Conservation (phyloP, 1,284 basidiomycete species). For the Puccinia polysora region DNA sequence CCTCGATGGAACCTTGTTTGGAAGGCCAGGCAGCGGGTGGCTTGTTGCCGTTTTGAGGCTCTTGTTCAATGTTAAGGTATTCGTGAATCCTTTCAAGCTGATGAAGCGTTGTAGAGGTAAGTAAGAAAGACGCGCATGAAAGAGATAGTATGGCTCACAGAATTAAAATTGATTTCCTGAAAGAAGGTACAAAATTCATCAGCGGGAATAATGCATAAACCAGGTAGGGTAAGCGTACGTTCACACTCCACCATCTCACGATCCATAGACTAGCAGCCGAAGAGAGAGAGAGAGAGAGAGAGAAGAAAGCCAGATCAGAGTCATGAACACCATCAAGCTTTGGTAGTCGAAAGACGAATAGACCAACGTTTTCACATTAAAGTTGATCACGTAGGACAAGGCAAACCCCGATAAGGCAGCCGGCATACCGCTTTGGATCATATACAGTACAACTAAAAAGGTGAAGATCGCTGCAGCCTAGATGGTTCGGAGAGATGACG, state of each 20-base stretch:
- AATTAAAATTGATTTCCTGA: not conserved
- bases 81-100: constrained; percentile 50
- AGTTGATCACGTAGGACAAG: constrained; percentile 47
- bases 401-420: constrained; percentile 47
- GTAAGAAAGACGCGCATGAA: not conserved
- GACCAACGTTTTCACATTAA: constrained; percentile 49
- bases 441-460: constrained; percentile 47
- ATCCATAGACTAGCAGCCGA: constrained; percentile 50
- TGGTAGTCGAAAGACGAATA: constrained; percentile 50
- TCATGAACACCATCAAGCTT: too few relatives aligned
- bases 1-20: constrained; percentile 48
- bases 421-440: not conserved
- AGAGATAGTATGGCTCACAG: not conserved
- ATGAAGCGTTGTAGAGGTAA: too few relatives aligned
- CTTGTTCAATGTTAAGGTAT: constrained; percentile 50
- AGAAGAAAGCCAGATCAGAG: too few relatives aligned
- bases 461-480: constrained; percentile 45
- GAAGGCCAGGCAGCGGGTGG: constrained; percentile 53
- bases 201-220: constrained; percentile 51
- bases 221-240: constrained; percentile 43
- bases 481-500: too few relatives aligned
- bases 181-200: not conserved
- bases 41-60: constrained; percentile 47
- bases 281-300: too few relatives aligned
- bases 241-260: constrained; percentile 45